A percentile compares a stretch with the other conserved stretches of the same genome.
These are phyloP conservation scores for Calocybe gangraenosa DNA, from an alignment of 768 basidiomycete species.

Conservation along the genomic window DNA sequence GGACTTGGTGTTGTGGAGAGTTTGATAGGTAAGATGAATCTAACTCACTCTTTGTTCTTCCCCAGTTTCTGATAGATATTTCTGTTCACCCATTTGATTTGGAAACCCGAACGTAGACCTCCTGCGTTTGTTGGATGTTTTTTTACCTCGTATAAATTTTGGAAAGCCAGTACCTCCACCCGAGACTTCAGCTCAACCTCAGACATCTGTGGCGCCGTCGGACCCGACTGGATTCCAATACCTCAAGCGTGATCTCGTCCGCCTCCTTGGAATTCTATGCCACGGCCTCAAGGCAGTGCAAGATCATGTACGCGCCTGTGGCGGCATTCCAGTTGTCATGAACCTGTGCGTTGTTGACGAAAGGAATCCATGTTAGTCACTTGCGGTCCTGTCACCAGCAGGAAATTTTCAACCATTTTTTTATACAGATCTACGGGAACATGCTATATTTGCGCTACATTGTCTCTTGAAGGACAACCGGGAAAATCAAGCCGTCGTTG, in stretches of 20 bases:
- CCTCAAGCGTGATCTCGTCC: conserved; percentile 87
- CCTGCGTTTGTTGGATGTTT: conserved; percentile 69
- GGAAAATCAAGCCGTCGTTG: conserved; percentile 79
- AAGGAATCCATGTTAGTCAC: conserved; percentile 81
- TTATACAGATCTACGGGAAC: conserved; percentile 77
- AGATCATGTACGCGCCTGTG: conserved; percentile 65
- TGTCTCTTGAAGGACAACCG: conserved; percentile 73
- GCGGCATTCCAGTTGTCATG: conserved; percentile 80
- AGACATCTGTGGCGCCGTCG: conserved; percentile 15
- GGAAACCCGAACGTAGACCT: conserved; percentile 49
- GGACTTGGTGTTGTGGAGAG: conserved; percentile 52
- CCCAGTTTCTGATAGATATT: conserved; percentile 4
- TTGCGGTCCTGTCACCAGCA: conserved; percentile 8
- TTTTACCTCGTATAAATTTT: conserved; percentile 83
- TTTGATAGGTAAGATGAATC: conserved; percentile 50
- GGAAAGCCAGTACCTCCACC: conserved; percentile 48
- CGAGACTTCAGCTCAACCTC: conserved; percentile 19
- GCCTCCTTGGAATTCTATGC: conserved; percentile 75
- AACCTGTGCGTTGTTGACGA: conserved; percentile 89
- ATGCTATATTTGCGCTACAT: conserved; percentile 81
- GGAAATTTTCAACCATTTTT: neutral
- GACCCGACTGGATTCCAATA: conserved; percentile 69
- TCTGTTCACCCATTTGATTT: conserved; percentile 13
- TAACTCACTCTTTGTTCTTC: no score
- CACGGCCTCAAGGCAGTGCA: conserved; percentile 64